Evolutionary conservation across 140 eudicot species (phyloP).

Genomic region (Senecio squalidus): DNA sequence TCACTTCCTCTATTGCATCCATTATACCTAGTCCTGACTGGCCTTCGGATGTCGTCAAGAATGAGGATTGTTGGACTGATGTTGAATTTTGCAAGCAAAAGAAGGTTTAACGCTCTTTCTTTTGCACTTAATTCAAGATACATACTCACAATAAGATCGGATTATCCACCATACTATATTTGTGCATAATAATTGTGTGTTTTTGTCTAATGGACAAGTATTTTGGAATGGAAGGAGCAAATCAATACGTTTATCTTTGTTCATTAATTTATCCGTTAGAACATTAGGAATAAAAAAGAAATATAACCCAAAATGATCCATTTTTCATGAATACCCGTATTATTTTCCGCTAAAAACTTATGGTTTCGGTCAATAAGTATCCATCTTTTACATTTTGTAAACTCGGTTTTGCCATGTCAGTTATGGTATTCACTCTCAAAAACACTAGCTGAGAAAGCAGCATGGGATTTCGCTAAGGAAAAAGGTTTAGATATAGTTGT

Average conservation of each 20-base stretch:
- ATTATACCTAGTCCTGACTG: constrained; percentile 69
- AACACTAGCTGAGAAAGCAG: constrained; percentile 81
- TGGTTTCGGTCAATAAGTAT: no score
- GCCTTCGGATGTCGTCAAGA: constrained; percentile 70
- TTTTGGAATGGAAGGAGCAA: neutral
- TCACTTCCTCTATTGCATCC: constrained; percentile 80
- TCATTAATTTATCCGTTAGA: no score
- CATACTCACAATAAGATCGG: constrained; percentile 7
- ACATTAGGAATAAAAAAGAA: no score
- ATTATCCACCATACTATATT: constrained; percentile 4
- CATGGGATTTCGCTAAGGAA: constrained; percentile 80
- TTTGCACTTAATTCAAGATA: constrained; percentile 3
- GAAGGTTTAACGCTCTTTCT: constrained; percentile 38
- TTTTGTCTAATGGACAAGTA: no score
- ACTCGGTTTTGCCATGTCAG: constrained; percentile 32
- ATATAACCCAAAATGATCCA: no score
- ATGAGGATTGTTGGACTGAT: constrained; percentile 93
- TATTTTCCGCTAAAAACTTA: no score
- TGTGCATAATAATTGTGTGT: no score
- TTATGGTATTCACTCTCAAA: constrained; percentile 91
- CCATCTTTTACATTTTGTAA: neutral
- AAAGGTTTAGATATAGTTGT: constrained; percentile 74
- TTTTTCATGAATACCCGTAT: neutral
- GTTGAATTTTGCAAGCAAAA: constrained; percentile 75
- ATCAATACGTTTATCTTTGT: no score